These are phyloP conservation scores for Phytopythium delawarense DNA, from an alignment of 352 stramenopile genomes.

Conservation along the genomic window DNA sequence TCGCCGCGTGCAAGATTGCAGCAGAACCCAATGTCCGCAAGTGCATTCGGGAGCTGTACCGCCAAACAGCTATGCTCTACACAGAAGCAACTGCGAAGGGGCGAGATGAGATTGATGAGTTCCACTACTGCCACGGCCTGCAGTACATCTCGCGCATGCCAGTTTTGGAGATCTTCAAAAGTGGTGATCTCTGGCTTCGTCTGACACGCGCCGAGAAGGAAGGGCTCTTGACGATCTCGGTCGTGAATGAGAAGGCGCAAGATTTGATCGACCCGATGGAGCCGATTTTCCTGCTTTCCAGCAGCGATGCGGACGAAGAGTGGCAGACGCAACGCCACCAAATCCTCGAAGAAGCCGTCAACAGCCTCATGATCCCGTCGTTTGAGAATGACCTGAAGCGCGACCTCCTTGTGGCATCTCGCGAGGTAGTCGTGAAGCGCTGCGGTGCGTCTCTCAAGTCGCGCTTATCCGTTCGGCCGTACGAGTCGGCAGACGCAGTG, in stretches of 20 bases:
- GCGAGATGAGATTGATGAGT: slow-evolving; percentile 85
- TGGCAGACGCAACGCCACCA: slow-evolving; percentile 84
- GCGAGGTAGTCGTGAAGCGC: slow-evolving; percentile 72
- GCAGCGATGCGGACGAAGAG: slow-evolving; percentile 63
- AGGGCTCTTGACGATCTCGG: slow-evolving; percentile 66
- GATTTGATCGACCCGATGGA: slow-evolving; percentile 83
- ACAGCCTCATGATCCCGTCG: slow-evolving; percentile 75
- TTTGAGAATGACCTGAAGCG: slow-evolving; percentile 86
- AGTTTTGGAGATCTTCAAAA: slow-evolving; percentile 73
- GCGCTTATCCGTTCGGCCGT: slow-evolving; percentile 68
- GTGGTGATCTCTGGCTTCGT: slow-evolving; percentile 73
- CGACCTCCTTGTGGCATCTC: slow-evolving; percentile 64
- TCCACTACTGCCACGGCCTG: slow-evolving; percentile 83
- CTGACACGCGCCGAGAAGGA: slow-evolving; percentile 82
- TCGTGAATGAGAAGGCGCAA: slow-evolving; percentile 80
- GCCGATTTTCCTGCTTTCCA: slow-evolving; percentile 54
- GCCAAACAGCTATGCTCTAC: slow-evolving; percentile 65
- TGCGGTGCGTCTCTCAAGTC: slow-evolving; percentile 68
- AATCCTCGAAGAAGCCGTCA: slow-evolving; percentile 82
- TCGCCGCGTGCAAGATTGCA: slow-evolving; percentile 81
- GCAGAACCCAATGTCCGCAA: slow-evolving; percentile 84
- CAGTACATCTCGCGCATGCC: slow-evolving; percentile 86
- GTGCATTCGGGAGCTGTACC: slow-evolving; percentile 80
- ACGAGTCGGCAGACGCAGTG: slow-evolving; percentile 67
- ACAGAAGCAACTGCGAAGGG: slow-evolving; percentile 80